A percentile compares a stretch with the other conserved stretches of the same genome.
Conservation (phyloP, 371 early-diverging fungal genomes). For the Blastocladiella emersonii region DNA sequence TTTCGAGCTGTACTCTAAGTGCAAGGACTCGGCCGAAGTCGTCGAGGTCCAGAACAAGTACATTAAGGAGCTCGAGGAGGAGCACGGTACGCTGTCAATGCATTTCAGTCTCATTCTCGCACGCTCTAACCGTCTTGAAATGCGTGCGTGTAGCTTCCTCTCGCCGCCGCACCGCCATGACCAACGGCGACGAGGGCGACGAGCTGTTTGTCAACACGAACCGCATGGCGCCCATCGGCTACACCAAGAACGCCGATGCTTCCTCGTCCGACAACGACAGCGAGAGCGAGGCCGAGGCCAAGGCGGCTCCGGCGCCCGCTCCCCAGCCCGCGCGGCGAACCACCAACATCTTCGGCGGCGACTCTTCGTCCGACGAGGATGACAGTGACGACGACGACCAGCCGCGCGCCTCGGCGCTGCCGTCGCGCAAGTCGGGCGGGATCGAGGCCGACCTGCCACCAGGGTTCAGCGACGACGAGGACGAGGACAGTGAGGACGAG, state of each 20-base stretch:
- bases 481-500: constrained; percentile 12
- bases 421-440: no score
- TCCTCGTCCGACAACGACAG: constrained; percentile 1
- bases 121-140: no score
- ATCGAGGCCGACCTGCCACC: no score
- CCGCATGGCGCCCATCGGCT: constrained; percentile 11
- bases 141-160: not conserved
- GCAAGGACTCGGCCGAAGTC: constrained; percentile 71
- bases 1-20: constrained; percentile 63
- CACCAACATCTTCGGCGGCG: no score
- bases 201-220: constrained; percentile 37
- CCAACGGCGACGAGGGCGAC: constrained; percentile 32
- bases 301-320: no score
- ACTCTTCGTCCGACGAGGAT: constrained; percentile 12
- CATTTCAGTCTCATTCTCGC: no score
- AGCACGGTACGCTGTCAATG: not conserved
- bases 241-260: not conserved
- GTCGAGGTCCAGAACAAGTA: constrained; percentile 70
- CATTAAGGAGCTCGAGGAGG: constrained; percentile 13
- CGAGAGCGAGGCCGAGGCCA: constrained; percentile 15
- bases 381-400: constrained; percentile 18
- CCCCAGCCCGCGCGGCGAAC: no score
- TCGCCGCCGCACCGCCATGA: constrained; percentile 1
- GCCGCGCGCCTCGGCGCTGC: no score
- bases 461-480: constrained; percentile 13